Conservation (phyloP, 2,329 filamentous ascomycete species). For the Paracorniculantispora psalliotae region DNA sequence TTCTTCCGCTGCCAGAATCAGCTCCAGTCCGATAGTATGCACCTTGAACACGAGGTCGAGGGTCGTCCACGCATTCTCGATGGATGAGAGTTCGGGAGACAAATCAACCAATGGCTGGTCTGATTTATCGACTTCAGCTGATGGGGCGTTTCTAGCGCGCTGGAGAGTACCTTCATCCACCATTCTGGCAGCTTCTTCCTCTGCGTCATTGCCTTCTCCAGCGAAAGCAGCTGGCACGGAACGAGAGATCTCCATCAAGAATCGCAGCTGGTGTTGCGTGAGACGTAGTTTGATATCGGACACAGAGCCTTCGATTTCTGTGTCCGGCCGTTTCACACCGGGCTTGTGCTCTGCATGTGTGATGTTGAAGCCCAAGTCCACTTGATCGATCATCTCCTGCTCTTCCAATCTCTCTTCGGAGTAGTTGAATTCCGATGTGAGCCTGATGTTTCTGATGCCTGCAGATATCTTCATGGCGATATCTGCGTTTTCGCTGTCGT, state of each 20-base stretch:
- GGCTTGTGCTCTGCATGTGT: constrained; percentile 83
- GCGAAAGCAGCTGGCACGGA: constrained; percentile 86
- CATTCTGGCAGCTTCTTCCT: constrained; percentile 70
- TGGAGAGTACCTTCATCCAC: constrained; percentile 55
- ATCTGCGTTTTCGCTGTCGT: constrained; percentile 67
- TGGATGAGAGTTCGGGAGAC: constrained; percentile 64
- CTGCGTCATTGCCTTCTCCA: constrained; percentile 59
- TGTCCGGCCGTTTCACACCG: constrained; percentile 75
- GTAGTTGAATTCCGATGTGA: constrained; percentile 89
- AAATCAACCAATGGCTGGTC: constrained; percentile 48
- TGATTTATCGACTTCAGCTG: constrained; percentile 24
- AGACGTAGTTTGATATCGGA: constrained; percentile 87
- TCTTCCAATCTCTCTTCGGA: constrained; percentile 68
- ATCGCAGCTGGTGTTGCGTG: constrained; percentile 86
- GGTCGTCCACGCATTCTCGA: constrained; percentile 78
- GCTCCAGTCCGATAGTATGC: constrained; percentile 79
- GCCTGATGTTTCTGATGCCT: constrained; percentile 84
- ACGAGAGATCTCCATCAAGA: constrained; percentile 79
- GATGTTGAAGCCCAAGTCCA: constrained; percentile 88
- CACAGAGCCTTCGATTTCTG: constrained; percentile 86
- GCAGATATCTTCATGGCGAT: constrained; percentile 86
- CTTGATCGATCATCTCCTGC: constrained; percentile 93
- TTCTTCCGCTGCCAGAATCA: constrained; percentile 67
- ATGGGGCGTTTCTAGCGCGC: constrained; percentile 39
- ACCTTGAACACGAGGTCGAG: constrained; percentile 89